A percentile compares a stretch with the other conserved stretches of the same genome.
Evolutionary conservation across 352 stramenopile species (phyloP).

Genomic region (Phytophthora hibernalis): DNA sequence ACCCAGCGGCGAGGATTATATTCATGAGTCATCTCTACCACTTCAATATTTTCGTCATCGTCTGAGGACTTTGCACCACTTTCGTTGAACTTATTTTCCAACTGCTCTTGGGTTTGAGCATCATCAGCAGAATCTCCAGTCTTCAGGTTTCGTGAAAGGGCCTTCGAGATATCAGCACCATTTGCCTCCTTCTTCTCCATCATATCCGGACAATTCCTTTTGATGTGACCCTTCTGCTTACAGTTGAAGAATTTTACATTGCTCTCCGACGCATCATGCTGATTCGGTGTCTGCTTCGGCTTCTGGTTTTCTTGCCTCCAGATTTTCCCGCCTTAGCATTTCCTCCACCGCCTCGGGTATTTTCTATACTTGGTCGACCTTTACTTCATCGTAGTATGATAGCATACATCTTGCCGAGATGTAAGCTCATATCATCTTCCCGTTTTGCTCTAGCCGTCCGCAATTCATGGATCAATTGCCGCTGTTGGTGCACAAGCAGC

Average conservation of each 20-base stretch:
- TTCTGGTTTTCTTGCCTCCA: too few species aligned
- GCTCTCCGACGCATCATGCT: too few species aligned
- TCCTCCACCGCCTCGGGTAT: too few species aligned
- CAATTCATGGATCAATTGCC: slow-evolving; percentile 7
- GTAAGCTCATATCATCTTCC: slow-evolving; percentile 6
- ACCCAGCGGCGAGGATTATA: not conserved
- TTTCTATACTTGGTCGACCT: too few species aligned
- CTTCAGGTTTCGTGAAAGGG: too few species aligned
- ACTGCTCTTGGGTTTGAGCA: too few species aligned
- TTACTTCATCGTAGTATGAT: slow-evolving; percentile 7
- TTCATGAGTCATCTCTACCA: not conserved
- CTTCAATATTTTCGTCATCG: not conserved
- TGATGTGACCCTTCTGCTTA: not conserved
- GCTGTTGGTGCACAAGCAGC: not conserved
- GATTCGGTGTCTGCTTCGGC: too few species aligned
- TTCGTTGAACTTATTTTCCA: too few species aligned
- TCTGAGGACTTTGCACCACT: not conserved
- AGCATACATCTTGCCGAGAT: slow-evolving; percentile 6
- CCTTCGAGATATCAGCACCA: too few species aligned
- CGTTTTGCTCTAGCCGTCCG: not conserved
- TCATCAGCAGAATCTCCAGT: too few species aligned
- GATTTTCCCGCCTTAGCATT: too few species aligned
- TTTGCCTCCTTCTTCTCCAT: not conserved
- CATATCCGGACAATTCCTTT: not conserved
- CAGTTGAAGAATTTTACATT: slow-evolving; percentile 1